phyloP scores from a whole-genome alignment of 345 rosid species.

The Citrus maxima region DNA sequence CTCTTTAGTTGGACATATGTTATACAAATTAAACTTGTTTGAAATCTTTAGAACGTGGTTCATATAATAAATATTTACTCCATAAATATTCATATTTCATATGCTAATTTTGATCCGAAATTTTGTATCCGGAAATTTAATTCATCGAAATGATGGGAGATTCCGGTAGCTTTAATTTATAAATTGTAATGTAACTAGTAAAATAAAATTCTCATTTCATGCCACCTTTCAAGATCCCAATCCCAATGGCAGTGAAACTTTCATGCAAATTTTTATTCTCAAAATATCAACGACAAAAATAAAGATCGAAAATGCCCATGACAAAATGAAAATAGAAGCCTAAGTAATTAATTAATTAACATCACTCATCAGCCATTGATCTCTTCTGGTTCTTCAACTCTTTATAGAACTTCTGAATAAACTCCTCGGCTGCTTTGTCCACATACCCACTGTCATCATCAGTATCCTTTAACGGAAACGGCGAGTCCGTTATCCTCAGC shows the following conservation, averaged over 20 bases:
- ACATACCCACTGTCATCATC: conserved; percentile 48
- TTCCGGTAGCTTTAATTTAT: too few species aligned
- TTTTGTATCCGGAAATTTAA: not conserved
- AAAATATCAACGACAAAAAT: conserved; percentile 7
- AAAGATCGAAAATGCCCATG: conserved; percentile 1
- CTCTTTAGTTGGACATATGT: not conserved
- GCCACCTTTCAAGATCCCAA: not conserved
- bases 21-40: not conserved
- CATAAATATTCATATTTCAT: not conserved
- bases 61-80: not conserved
- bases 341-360: not conserved
- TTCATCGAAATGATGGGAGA: not conserved
- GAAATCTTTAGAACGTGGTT: not conserved
- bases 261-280: not conserved
- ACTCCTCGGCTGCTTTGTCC: conserved; percentile 80
- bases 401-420: conserved; percentile 70
- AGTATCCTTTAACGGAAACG: conserved; percentile 57
- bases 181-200: too few species aligned
- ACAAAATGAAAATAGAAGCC: not conserved
- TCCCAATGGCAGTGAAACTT: not conserved
- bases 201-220: not conserved
- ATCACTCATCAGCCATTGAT: conserved; percentile 7
- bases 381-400: conserved; percentile 58
- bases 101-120: not conserved
- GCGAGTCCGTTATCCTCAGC: conserved; percentile 92